phyloP scores from a whole-genome alignment of 306 rosid species.

The Prunus armeniaca region DNA sequence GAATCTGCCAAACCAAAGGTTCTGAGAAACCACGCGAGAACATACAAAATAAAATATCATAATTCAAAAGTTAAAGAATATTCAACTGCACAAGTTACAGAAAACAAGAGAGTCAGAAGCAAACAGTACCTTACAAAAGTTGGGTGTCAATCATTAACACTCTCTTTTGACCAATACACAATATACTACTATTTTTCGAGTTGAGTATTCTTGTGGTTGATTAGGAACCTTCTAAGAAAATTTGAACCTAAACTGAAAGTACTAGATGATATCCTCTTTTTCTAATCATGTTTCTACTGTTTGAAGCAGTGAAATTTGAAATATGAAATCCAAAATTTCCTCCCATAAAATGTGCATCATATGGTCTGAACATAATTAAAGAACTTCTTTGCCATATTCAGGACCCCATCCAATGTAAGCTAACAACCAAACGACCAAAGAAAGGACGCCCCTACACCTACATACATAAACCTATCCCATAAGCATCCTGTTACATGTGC shows the following conservation, averaged over 20 bases:
- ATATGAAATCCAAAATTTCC: neutral
- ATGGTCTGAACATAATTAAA: neutral
- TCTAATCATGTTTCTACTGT: neutral
- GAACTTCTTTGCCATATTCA: neutral
- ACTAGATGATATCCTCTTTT: neutral
- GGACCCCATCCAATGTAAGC: neutral
- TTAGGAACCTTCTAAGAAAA: neutral
- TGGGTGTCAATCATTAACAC: neutral
- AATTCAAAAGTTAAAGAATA: neutral
- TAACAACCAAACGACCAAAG: neutral
- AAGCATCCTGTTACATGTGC: neutral
- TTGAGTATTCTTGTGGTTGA: neutral
- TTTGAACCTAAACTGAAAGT: neutral
- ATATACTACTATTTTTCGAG: neutral
- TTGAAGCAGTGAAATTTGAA: neutral
- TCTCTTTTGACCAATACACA: neutral
- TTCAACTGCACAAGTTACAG: neutral
- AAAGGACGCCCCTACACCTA: neutral
- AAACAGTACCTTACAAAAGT: neutral
- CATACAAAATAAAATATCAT: neutral
- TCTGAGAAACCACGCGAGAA: slow-evolving; percentile 26
- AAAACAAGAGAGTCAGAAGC: neutral
- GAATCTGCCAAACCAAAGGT: slow-evolving; percentile 54
- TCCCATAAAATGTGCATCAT: neutral
- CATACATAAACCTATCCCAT: neutral